Base-by-base conservation (phyloP, 345 rosid genomes). In the Rhodamnia rubescens region DNA sequence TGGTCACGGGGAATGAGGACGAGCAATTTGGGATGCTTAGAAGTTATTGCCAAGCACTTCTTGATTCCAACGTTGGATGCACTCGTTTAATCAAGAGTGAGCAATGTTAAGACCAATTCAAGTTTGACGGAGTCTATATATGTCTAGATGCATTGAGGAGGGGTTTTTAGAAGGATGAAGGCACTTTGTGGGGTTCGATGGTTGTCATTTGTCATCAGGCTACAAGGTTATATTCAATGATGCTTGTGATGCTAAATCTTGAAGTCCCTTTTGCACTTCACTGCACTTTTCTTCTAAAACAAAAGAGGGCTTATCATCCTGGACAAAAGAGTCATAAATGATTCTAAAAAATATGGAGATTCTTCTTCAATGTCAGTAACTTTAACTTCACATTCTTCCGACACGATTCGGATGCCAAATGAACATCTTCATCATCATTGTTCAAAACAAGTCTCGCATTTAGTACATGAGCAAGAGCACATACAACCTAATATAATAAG, bases 401-500 rank as follows among this genome's bases (percentile, higher is more conserved):
- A 90, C 56, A 90, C 88, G 90, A 91, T 88, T 94, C 97, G 82
- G 90, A 91, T 29, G 88, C 87, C 88, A 93, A 89, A 88, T 92
- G 96, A 78, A 91, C 54, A 87, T 90, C 95, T 64, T 94, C 95
- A 20, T 91, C 94, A 20, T 91, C 97, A 88, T 91, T 87, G 88
- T 89, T 92, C 87, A 95, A 90, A 87, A 97, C 94, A 57, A 97
- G 97, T 89, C 99, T 91, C 59, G 99, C 98, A 88, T 93, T 94
- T 86, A 95, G 98, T 84, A 95, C 99, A 83, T 97, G 99, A 84
- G 99, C 98, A 86, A 87, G 91, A 80, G 99, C 98, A 56, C 98
- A 97, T 49, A 97, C 95, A 86, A 95, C 98, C n/a, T 97, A 89
- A 86, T 87, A 82, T 87, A 52, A 82, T 87, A 44, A 44, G 86